Evolutionary conservation across 805 yeast genomes (phyloP), one percentile per base, ranked within the genome.

Genomic region (Wickerhamiella australiensis): DNA sequence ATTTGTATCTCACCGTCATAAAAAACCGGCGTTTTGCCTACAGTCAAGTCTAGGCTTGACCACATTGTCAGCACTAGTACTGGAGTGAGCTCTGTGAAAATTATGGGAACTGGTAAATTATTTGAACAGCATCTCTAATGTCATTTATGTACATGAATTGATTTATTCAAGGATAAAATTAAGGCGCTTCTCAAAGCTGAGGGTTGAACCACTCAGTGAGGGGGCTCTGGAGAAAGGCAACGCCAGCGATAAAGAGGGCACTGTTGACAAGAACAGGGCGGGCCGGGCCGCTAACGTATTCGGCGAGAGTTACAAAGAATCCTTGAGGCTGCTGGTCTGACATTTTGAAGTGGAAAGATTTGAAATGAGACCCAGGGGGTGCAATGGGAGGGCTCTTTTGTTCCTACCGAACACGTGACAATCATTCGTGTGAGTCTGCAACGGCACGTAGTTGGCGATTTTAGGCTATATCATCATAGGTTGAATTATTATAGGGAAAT

Each of bases 1-100:
- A 79, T 62, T 54, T 77, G 79, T 33, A 67, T 65, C 58, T 82
- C 88, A 37, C 51, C 50, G n/a, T 57, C 55, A 6, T 47, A 52
- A 21, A 67, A 58, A 21, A 58, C 54, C 2, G 70, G 71, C 20
- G 64, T 53, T 1, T 63, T 57, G 1, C 61, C 65, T 2, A 61
- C 56, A 15, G 68, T 59, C 45, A 66, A 54, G 36, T 61, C 63
- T 9, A 63, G 57, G 15, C 15, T 46, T 18, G 49, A 46, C 49
- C 49, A 46, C 49, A 46, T 46, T 15, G 47, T 26, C 21, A 43
- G 46, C 46, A 33, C 33, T 29, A 29, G 27, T 21, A 4, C 8
- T 8, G 22, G 5, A 29, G 29, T 12, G 22, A 26, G n/a, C n/a
- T 18, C 22, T 18, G 11, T 7, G 9, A 8, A 21, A 13, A n/a